Percentiles rank a stretch among this genome's conserved stretches.
These are phyloP conservation scores for Mantamonas sphyraenae DNA, from an alignment of 78 protist species.

Conservation along the genomic window DNA sequence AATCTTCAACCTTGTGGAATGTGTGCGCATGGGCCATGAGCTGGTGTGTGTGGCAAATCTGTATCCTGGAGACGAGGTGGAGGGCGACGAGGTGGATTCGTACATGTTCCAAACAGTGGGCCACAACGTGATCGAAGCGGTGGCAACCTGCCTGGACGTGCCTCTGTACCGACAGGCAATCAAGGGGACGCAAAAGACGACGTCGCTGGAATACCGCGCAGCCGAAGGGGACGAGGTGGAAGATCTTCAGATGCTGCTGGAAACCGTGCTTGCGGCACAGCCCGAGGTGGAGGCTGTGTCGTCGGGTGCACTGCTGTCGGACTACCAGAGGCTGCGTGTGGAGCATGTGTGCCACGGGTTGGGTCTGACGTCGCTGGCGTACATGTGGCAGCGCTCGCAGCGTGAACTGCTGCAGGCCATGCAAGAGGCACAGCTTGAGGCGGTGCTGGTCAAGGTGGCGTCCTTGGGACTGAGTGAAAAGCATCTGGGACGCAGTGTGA, in stretches of 20 bases:
- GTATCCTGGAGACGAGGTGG: conserved; percentile 25
- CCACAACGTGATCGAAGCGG: conserved; percentile 32
- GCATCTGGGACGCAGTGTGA: conserved; percentile 62
- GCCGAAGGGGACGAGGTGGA: conserved; percentile 83
- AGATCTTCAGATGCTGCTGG: conserved; percentile 57
- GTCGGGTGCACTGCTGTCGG: conserved; percentile 87
- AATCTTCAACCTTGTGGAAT: conserved; percentile 40
- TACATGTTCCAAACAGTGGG: conserved; percentile 93
- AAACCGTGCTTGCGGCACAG: not conserved
- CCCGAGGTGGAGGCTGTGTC: conserved; percentile 78
- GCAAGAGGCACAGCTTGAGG: conserved; percentile 51
- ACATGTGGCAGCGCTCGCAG: conserved; percentile 83
- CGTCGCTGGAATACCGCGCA: conserved; percentile 17
- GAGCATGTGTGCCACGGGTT: conserved; percentile 78
- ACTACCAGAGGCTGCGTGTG: conserved; percentile 90
- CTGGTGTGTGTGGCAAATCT: conserved; percentile 82
- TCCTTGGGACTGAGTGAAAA: conserved; percentile 57
- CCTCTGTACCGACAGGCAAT: conserved; percentile 43
- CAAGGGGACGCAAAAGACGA: conserved; percentile 2
- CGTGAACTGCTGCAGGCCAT: conserved; percentile 63
- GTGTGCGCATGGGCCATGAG: conserved; percentile 80
- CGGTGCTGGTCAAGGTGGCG: conserved; percentile 76
- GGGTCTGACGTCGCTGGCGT: conserved; percentile 55
- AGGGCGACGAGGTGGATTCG: conserved; percentile 79
- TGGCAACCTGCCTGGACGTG: conserved; percentile 53